Conservation (phyloP, 2,329 filamentous ascomycete species). For the Fusarium mangiferae region DNA sequence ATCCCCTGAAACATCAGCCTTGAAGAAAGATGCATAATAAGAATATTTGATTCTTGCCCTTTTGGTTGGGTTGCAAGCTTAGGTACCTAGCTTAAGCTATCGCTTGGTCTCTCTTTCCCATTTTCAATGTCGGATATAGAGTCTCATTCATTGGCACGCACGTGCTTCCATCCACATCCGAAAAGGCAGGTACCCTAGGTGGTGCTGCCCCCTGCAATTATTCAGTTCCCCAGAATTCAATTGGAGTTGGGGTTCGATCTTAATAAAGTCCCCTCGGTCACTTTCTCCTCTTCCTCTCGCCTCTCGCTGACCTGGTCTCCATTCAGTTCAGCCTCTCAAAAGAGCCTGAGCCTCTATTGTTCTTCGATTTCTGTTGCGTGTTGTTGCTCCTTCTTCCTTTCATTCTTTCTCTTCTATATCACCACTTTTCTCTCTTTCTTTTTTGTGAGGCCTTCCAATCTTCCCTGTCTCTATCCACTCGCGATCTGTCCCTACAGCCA, state of each 20-base stretch:
- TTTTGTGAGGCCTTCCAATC: not conserved
- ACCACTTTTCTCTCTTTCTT: not conserved
- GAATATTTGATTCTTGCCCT: constrained; percentile 5
- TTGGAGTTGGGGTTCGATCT: constrained; percentile 21
- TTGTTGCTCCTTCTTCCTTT: not conserved
- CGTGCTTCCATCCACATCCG: constrained; percentile 29
- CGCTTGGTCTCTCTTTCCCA: constrained; percentile 11
- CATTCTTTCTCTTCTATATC: constrained; percentile 1
- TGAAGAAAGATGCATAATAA: not conserved
- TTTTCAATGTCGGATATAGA: constrained; percentile 12
- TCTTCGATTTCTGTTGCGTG: constrained; percentile 1
- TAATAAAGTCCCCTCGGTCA: constrained; percentile 27
- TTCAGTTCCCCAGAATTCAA: constrained; percentile 35
- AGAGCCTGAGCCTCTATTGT: not conserved
- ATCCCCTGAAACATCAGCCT: constrained; percentile 25
- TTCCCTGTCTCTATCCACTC: constrained; percentile 7
- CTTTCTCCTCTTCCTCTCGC: constrained; percentile 25
- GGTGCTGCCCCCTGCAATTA: constrained; percentile 30
- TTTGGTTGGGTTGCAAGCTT: not conserved
- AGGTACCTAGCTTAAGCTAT: not conserved
- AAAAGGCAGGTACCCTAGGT: constrained; percentile 35
- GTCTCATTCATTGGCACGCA: constrained; percentile 28
- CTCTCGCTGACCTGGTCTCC: not conserved
- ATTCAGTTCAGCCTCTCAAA: constrained; percentile 5
- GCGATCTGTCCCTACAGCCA: constrained; percentile 4